A percentile compares a stretch with the other conserved stretches of the same genome.
Conservation (phyloP, 441 rosid genomes). For the Heliophila coronopifolia region DNA sequence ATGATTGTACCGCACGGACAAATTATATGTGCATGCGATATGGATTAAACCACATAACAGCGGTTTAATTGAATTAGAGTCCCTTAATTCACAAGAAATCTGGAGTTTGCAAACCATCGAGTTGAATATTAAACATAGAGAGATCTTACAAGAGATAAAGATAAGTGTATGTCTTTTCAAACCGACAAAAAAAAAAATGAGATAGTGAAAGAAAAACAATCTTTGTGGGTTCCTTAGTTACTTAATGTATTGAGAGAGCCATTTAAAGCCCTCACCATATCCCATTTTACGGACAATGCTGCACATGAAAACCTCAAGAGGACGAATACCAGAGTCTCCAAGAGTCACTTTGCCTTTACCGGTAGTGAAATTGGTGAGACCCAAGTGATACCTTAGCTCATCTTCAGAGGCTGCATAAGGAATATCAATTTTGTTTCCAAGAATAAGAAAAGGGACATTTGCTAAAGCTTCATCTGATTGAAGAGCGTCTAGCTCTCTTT, state of each 20-base stretch:
- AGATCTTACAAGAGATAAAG: too few species aligned
- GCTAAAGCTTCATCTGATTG: constrained; percentile 67
- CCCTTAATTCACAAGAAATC: too few species aligned
- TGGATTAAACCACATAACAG: too few species aligned
- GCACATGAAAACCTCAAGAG: constrained; percentile 73
- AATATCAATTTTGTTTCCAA: constrained; percentile 84
- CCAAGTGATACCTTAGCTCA: constrained; percentile 60
- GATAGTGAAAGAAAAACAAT: too few species aligned
- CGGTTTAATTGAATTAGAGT: too few species aligned
- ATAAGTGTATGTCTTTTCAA: too few species aligned
- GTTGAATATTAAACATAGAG: too few species aligned
- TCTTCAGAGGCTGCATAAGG: constrained; percentile 84
- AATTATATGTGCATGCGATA: too few species aligned
- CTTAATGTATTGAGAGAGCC: constrained; percentile 54
- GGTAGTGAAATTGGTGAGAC: constrained; percentile 71
- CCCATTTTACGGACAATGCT: constrained; percentile 72
- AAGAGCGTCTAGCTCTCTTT: constrained; percentile 76
- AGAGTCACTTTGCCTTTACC: constrained; percentile 63
- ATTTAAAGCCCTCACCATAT: constrained; percentile 68
- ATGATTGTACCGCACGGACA: too few species aligned
- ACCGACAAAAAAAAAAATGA: too few species aligned
- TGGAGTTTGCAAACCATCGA: too few species aligned
- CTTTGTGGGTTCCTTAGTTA: too few species aligned
- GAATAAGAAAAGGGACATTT: constrained; percentile 58
- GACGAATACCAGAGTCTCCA: constrained; percentile 47